Conservation (phyloP, 2,329 filamentous ascomycete species). For the Penicillium crustosum region DNA sequence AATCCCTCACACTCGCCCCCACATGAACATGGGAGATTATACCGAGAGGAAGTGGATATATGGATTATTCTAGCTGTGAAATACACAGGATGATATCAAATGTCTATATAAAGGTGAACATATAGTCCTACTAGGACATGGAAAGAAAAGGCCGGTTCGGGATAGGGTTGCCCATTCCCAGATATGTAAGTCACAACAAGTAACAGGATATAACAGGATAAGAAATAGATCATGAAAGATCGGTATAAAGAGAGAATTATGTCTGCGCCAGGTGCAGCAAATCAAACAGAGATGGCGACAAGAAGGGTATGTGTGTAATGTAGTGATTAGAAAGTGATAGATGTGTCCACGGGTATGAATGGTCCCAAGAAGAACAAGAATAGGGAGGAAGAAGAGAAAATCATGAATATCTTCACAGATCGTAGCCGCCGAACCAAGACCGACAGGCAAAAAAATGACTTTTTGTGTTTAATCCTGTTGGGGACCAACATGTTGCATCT, state of each 20-base stretch:
- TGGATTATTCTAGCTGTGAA: constrained; percentile 13
- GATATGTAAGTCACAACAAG: constrained; percentile 7
- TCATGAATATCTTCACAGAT: constrained; percentile 23
- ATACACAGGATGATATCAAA: constrained; percentile 4
- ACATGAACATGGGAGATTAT: constrained; percentile 11
- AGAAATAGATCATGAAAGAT: constrained; percentile 23
- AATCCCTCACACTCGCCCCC: constrained; percentile 13
- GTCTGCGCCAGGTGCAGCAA: constrained; percentile 1
- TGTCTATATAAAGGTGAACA: neutral
- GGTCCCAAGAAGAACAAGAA: constrained; percentile 3
- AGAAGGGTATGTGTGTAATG: constrained; percentile 17
- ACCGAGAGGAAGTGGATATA: constrained; percentile 1
- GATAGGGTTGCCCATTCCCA: constrained; percentile 5
- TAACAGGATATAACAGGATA: constrained; percentile 15
- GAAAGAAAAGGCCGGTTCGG: constrained; percentile 6
- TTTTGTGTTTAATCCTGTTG: constrained; percentile 22
- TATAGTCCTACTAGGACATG: constrained; percentile 6
- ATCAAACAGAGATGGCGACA: constrained; percentile 10
- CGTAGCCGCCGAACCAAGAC: constrained; percentile 16
- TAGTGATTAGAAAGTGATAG: constrained; percentile 22
- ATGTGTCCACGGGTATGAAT: constrained; percentile 1
- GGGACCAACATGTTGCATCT: constrained; percentile 66
- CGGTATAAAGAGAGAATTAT: constrained; percentile 8
- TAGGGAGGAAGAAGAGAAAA: constrained; percentile 1
- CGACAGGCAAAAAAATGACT: constrained; percentile 9